phyloP scores from a whole-genome alignment of 805 yeast genomes.

The Pichia membranifaciens region DNA sequence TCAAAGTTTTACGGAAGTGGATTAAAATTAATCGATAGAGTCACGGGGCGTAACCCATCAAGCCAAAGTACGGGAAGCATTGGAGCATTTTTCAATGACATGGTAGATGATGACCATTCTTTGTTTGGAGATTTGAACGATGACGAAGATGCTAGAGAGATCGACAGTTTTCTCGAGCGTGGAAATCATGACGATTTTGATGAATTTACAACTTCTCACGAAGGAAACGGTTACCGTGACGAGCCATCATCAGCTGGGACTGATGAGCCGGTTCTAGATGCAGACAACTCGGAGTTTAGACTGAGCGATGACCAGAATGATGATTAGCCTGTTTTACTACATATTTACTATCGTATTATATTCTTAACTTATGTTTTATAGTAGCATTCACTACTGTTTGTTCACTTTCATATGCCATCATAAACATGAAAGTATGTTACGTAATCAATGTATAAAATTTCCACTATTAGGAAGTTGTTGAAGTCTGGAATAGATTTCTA shows the following conservation, averaged over 20 bases:
- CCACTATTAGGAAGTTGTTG: too few species aligned
- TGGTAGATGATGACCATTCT: constrained; percentile 29
- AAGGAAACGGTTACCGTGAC: constrained; percentile 6
- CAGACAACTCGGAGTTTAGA: constrained; percentile 5
- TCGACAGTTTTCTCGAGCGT: constrained; percentile 36
- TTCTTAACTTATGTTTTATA: background rate
- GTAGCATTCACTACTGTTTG: too few species aligned
- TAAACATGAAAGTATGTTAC: too few species aligned
- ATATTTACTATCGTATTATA: too few species aligned
- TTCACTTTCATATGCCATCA: too few species aligned
- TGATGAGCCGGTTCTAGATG: constrained; percentile 1
- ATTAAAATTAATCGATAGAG: constrained; percentile 9
- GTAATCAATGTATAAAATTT: too few species aligned
- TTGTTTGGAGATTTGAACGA: constrained; percentile 28
- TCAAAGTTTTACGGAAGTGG: constrained; percentile 2
- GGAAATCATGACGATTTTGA: constrained; percentile 28
- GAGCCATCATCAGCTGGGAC: constrained; percentile 6
- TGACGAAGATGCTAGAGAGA: constrained; percentile 46
- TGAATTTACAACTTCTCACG: constrained; percentile 20
- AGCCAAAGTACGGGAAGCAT: constrained; percentile 22
- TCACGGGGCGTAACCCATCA: constrained; percentile 19
- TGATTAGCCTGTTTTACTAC: background rate
- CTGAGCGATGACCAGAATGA: constrained; percentile 14
- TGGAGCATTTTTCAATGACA: constrained; percentile 27
- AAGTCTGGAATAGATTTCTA: too few species aligned